These are phyloP conservation scores for Atractiella rhizophila DNA, from an alignment of 768 basidiomycete species.

Conservation along the genomic window DNA sequence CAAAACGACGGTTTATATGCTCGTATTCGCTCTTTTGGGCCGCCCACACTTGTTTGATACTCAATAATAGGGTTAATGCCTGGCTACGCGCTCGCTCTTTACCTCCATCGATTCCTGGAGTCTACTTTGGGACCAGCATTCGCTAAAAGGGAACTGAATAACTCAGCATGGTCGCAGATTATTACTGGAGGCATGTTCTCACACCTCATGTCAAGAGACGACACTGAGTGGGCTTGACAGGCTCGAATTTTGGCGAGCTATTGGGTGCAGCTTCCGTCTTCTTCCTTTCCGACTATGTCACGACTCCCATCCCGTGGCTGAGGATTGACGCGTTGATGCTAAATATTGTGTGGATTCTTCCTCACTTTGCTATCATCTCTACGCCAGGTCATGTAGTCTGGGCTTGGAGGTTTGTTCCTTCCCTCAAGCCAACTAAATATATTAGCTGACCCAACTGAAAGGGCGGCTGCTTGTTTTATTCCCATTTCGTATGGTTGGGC, in stretches of 20 bases:
- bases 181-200: conserved; percentile 19
- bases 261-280: conserved; percentile 15
- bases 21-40: conserved; percentile 6
- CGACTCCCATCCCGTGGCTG: conserved; percentile 14
- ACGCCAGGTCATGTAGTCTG: conserved; percentile 8
- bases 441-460: not conserved
- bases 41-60: not conserved
- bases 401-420: conserved; percentile 15
- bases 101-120: conserved; percentile 15
- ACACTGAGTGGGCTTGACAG: no score
- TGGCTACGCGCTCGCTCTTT: conserved; percentile 13
- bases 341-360: conserved; percentile 18
- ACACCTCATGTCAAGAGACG: no score
- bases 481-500: conserved; percentile 19
- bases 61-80: conserved; percentile 1
- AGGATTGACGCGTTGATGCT: conserved; percentile 9
- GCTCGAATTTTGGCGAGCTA: conserved; percentile 18
- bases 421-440: not conserved
- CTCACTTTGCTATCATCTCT: conserved; percentile 10
- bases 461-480: conserved; percentile 13
- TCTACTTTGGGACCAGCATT: conserved; percentile 15
- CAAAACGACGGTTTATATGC: conserved; percentile 10
- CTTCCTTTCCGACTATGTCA: conserved; percentile 13
- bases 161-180: conserved; percentile 18
- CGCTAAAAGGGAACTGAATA: conserved; percentile 16